Evolutionary conservation across 768 basidiomycete species (phyloP).

Genomic region (Pleurotus eryngii): DNA sequence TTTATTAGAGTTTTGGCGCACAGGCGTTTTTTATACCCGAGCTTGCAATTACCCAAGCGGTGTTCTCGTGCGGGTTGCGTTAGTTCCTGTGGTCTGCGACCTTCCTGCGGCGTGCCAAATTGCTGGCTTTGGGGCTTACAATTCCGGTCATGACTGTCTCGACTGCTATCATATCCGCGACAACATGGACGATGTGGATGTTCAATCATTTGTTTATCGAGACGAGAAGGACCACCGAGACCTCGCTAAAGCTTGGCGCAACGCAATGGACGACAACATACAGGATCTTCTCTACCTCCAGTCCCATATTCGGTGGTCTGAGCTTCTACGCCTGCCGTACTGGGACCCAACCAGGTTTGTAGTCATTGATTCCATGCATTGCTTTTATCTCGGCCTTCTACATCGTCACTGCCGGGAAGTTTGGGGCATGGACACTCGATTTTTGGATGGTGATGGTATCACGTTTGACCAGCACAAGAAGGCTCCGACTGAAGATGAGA

Average conservation of each 20-base stretch:
- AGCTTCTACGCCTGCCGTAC: constrained; percentile 28
- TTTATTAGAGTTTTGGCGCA: constrained; percentile 14
- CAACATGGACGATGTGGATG: constrained; percentile 15
- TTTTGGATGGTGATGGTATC: neutral
- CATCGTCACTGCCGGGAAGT: constrained; percentile 17
- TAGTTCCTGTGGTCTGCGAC: constrained; percentile 33
- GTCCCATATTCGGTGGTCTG: constrained; percentile 20
- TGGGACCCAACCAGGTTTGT: constrained; percentile 25
- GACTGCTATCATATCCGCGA: constrained; percentile 12
- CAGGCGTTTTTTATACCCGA: constrained; percentile 16
- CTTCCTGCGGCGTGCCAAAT: constrained; percentile 28
- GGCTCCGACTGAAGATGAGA: neutral
- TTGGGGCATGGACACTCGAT: constrained; percentile 10
- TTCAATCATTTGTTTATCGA: constrained; percentile 10
- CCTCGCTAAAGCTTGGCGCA: too few relatives aligned
- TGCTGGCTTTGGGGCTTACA: constrained; percentile 19
- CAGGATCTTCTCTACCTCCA: too few relatives aligned
- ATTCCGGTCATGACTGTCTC: constrained; percentile 18
- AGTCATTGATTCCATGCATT: constrained; percentile 35
- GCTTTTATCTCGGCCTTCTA: constrained; percentile 25
- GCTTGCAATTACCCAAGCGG: constrained; percentile 22
- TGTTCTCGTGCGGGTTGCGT: constrained; percentile 20
- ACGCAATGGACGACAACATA: too few relatives aligned
- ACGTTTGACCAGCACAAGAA: neutral
- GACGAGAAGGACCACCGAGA: too few relatives aligned